Conservation (phyloP, 306 rosid genomes). For the Malus sylvestris region DNA sequence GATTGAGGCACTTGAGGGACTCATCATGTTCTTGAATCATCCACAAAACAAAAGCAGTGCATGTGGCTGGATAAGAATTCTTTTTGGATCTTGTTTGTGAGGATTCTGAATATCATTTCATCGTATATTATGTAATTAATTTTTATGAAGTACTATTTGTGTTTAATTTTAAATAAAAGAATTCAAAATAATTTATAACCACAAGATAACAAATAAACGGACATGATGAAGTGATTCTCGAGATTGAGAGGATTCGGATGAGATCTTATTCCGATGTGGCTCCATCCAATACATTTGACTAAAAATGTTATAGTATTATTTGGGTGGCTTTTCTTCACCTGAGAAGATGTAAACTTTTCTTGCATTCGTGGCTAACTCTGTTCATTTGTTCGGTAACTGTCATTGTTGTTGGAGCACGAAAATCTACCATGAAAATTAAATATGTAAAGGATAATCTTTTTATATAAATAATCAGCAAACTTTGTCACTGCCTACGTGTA, state of each 20-base stretch:
- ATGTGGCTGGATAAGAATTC: background rate
- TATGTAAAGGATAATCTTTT: background rate
- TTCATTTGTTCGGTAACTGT: conserved; percentile 22
- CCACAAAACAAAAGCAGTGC: background rate
- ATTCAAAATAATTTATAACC: too few species aligned
- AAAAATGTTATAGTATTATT: background rate
- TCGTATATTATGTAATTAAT: too few species aligned
- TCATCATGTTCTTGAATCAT: background rate
- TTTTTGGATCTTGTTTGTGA: fast-evolving
- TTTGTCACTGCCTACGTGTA: background rate
- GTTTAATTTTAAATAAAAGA: too few species aligned
- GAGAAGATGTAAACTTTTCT: background rate
- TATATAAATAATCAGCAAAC: background rate
- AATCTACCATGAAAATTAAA: background rate
- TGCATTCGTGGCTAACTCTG: background rate
- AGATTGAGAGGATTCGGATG: too few species aligned
- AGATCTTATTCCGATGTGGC: too few species aligned
- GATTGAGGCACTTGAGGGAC: background rate
- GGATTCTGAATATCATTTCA: too few species aligned
- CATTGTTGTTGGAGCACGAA: background rate
- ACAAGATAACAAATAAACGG: too few species aligned
- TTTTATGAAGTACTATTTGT: too few species aligned
- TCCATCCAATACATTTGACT: background rate
- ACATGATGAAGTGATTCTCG: too few species aligned
- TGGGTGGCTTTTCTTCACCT: conserved; percentile 6